Base-by-base conservation (phyloP, 2,329 filamentous ascomycete genomes). In the Sporothrix schenckii region DNA sequence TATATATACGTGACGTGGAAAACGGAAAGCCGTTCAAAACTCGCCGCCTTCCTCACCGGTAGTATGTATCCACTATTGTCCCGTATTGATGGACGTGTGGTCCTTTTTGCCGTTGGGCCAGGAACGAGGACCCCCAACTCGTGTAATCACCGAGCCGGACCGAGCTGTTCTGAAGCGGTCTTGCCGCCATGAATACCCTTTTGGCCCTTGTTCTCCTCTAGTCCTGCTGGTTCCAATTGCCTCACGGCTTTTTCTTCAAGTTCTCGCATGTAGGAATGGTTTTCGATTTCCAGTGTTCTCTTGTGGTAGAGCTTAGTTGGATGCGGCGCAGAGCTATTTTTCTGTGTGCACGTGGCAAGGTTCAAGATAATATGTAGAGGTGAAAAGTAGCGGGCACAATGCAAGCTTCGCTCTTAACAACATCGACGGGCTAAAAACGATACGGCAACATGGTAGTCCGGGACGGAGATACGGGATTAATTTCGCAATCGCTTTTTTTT, bases 401-500 rank as follows among this genome's bases (percentile, higher is more conserved):
- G 44, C 24, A 65, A 34, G 30, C 4, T 47, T 61, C 24, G 21
- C 60, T 65, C 34, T 50, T 44, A 47, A 34, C 24, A 27, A 7
- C 49, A 19, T 14, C 11, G 19, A 49, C 44, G 14, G n/a, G 21
- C 41, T 44, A 34, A 47, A n/a, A 52, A 54, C 21, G 9, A n/a
- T 4, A 53, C 52, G 66, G 66, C 30, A 34, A 5, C 47, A 50
- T 10, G 39, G 13, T 4, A 47, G 7, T 34, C 16, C 66, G 66
- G 49, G 24, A 16, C 66, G 66, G 66, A 68, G 66, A 68, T 68
- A 68, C 66, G 66, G 53, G 66, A 52, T 60, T 68, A 47, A 50
- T 44, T 63, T 63, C 21, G 24, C 50, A n/a, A 47, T 39, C 13
- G n/a, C 11, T 5, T 50, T 52, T 21, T 39, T 54, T 24, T 54